Conservation (phyloP, 1,139 yeast species). For the Scheffersomyces cryptocercus region DNA sequence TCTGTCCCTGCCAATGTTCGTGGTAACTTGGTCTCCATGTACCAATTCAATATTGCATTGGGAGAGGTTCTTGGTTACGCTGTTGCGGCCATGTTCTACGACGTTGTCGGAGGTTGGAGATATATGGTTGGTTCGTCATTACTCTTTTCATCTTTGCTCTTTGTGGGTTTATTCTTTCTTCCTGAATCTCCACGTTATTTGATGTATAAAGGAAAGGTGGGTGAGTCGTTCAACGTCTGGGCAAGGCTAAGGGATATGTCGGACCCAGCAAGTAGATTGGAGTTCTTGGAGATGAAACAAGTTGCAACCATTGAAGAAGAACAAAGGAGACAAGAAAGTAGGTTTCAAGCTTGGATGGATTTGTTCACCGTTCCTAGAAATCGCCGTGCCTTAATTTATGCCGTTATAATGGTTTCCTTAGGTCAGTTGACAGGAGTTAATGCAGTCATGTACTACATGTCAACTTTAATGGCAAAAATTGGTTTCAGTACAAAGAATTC, state of each 20-base stretch:
- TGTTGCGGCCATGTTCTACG: slow-evolving; percentile 55
- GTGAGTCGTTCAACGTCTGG: slow-evolving; percentile 59
- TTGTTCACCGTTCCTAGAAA: slow-evolving; percentile 54
- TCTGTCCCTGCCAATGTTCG: slow-evolving; percentile 58
- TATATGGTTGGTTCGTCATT: slow-evolving; percentile 60
- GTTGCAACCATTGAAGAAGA: slow-evolving; percentile 31
- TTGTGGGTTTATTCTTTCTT: slow-evolving; percentile 47
- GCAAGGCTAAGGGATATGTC: slow-evolving; percentile 49
- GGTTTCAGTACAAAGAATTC: slow-evolving; percentile 46
- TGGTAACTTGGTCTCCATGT: slow-evolving; percentile 58
- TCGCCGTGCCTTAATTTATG: slow-evolving; percentile 57
- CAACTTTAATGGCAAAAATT: slow-evolving; percentile 49
- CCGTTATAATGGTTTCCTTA: slow-evolving; percentile 54
- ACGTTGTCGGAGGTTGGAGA: slow-evolving; percentile 59
- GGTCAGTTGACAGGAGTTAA: slow-evolving; percentile 62
- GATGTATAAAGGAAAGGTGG: slow-evolving; percentile 49
- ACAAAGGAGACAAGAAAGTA: slow-evolving; percentile 23
- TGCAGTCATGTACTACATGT: slow-evolving; percentile 58
- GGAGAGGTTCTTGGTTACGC: slow-evolving; percentile 63
- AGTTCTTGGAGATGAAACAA: slow-evolving; percentile 49
- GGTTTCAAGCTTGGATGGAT: slow-evolving; percentile 42
- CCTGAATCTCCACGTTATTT: slow-evolving; percentile 57
- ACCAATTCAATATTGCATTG: slow-evolving; percentile 58
- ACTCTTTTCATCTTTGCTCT: slow-evolving; percentile 52
- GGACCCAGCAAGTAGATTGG: slow-evolving; percentile 40